Conservation (phyloP, 2,329 filamentous ascomycete species). For the Fusarium brachygibbosum region DNA sequence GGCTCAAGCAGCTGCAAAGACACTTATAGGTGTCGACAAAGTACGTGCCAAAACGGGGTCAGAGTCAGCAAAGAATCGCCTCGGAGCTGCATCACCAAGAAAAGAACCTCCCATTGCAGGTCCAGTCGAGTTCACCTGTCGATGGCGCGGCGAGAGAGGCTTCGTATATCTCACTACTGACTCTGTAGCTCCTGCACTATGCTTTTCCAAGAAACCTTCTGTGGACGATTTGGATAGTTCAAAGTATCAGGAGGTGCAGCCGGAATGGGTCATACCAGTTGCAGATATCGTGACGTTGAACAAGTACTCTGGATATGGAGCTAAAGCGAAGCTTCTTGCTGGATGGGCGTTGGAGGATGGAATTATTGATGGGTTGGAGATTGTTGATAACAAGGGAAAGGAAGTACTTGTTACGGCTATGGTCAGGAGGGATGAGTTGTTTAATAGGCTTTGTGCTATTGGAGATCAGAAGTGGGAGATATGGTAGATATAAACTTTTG, state of each 20-base stretch:
- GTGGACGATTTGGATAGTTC: not conserved
- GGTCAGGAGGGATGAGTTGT: conserved; percentile 77
- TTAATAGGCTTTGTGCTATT: conserved; percentile 80
- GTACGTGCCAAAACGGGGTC: conserved; percentile 70
- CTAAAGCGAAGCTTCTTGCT: conserved; percentile 83
- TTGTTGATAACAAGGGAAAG: conserved; percentile 65
- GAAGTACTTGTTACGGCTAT: conserved; percentile 74
- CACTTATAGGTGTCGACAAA: conserved; percentile 76
- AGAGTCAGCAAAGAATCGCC: conserved; percentile 74
- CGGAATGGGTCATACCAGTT: conserved; percentile 76
- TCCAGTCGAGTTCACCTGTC: conserved; percentile 77
- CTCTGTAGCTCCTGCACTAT: not conserved
- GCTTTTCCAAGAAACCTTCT: conserved; percentile 6
- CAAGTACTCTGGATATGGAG: conserved; percentile 82
- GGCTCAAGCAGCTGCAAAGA: conserved; percentile 76
- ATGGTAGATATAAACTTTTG: conserved; percentile 59
- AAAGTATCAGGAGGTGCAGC: conserved; percentile 58
- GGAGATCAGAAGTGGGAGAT: conserved; percentile 83
- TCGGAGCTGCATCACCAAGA: conserved; percentile 50
- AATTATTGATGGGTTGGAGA: conserved; percentile 78
- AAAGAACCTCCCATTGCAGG: conserved; percentile 56
- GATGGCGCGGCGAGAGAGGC: conserved; percentile 76
- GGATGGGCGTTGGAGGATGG: conserved; percentile 80
- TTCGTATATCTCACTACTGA: conserved; percentile 30
- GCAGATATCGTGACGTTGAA: conserved; percentile 77